Evolutionary conservation across 805 yeast species (phyloP).

Genomic region (Kodamaea hsintzibuensis): DNA sequence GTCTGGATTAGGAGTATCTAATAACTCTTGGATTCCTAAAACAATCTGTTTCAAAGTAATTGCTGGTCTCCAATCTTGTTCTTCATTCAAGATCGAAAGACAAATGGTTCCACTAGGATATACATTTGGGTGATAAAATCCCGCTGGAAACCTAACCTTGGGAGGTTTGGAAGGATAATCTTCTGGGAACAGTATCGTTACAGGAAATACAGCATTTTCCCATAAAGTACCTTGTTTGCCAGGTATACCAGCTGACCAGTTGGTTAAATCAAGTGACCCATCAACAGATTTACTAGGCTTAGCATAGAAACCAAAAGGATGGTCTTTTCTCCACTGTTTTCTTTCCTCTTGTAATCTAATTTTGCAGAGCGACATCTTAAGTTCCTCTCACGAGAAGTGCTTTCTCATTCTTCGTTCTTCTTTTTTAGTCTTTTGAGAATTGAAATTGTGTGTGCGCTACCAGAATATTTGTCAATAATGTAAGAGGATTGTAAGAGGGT

Average conservation of each 20-base stretch:
- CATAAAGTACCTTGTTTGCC: constrained; percentile 86
- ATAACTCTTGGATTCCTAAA: constrained; percentile 87
- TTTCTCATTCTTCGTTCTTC: not conserved
- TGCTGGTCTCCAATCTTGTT: constrained; percentile 98
- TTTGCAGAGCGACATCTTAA: constrained; percentile 58
- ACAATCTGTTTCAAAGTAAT: constrained; percentile 86
- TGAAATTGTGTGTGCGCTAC: not conserved
- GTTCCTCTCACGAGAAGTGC: not conserved
- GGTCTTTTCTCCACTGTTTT: constrained; percentile 97
- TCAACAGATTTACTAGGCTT: constrained; percentile 79
- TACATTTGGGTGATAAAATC: constrained; percentile 95
- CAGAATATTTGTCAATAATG: not conserved
- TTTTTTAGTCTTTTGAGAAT: not conserved
- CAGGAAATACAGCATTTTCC: constrained; percentile 88
- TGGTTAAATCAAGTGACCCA: constrained; percentile 80
- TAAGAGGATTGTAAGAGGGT: too few relatives aligned
- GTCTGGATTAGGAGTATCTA: constrained; percentile 87
- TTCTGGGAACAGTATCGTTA: constrained; percentile 78
- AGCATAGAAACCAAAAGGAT: constrained; percentile 96
- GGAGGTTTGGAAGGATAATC: constrained; percentile 98
- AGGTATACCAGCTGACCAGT: constrained; percentile 95
- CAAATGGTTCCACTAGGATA: constrained; percentile 98
- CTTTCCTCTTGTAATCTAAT: constrained; percentile 93
- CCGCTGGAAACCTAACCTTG: constrained; percentile 83
- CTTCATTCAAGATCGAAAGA: constrained; percentile 88